Evolutionary conservation across 2,329 filamentous ascomycete genomes (phyloP).

Genomic region (Fusarium bactridioides): DNA sequence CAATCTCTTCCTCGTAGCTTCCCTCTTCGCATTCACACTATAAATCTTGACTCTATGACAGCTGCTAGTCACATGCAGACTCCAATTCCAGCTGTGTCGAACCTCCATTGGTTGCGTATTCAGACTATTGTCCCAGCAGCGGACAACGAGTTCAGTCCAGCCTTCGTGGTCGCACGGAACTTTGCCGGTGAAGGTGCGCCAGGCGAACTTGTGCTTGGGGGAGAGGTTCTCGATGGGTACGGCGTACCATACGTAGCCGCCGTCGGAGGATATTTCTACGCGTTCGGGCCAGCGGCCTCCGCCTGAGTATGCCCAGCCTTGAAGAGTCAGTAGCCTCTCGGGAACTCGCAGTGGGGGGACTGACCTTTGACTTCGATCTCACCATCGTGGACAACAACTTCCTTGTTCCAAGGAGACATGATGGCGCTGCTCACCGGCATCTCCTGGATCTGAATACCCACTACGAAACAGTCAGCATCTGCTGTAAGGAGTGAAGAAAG

Average conservation of each 20-base stretch:
- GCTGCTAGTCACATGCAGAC: conserved; percentile 68
- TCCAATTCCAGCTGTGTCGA: conserved; percentile 69
- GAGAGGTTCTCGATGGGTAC: conserved; percentile 67
- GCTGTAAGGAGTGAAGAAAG: accelerated
- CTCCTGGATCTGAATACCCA: conserved; percentile 72
- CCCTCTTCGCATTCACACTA: conserved; percentile 64
- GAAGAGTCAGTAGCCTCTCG: conserved; percentile 39
- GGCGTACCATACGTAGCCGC: conserved; percentile 70
- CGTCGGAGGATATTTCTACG: conserved; percentile 69
- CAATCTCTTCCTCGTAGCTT: conserved; percentile 59
- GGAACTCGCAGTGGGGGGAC: accelerated
- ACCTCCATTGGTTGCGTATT: conserved; percentile 67
- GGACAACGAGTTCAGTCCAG: conserved; percentile 66
- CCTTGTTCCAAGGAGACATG: conserved; percentile 67
- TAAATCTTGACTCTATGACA: conserved; percentile 69
- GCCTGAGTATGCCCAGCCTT: conserved; percentile 66
- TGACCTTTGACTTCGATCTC: conserved; percentile 52
- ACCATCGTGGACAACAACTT: conserved; percentile 67
- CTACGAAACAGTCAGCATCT: background rate
- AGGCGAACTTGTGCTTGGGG: conserved; percentile 68
- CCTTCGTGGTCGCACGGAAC: conserved; percentile 69
- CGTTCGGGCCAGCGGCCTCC: conserved; percentile 67
- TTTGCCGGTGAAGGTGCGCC: conserved; percentile 70
- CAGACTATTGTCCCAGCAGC: conserved; percentile 68
- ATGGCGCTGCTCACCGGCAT: conserved; percentile 75